Conservation (phyloP, 2,329 filamentous ascomycete genomes). For the Paracoccidioides lutzii region DNA sequence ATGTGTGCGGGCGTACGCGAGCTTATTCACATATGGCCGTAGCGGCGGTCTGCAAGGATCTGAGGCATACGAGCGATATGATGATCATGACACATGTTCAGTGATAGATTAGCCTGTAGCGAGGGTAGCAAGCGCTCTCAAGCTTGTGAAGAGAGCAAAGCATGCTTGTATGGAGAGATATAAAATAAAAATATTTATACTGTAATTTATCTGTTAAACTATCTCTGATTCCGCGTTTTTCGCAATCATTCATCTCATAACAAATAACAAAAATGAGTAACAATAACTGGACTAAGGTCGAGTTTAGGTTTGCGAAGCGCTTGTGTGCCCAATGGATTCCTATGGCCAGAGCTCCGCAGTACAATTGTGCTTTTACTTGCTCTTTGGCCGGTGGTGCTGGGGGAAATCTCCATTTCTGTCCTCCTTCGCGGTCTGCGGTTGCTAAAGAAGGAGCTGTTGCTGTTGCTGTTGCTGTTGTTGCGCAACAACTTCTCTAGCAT, state of each 20-base stretch:
- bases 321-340: neutral
- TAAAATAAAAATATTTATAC: too few species aligned
- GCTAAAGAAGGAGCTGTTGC: conserved; percentile 3
- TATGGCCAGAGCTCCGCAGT: neutral
- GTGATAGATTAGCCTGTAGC: too few species aligned
- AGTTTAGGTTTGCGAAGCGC: neutral
- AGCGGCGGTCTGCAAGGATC: too few species aligned
- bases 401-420: neutral
- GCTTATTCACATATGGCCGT: too few species aligned
- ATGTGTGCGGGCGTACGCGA: too few species aligned
- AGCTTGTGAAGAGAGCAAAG: too few species aligned
- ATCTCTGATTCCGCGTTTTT: neutral
- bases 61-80: too few species aligned
- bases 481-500: conserved; percentile 74
- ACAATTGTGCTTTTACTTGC: neutral
- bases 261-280: neutral
- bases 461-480: conserved; percentile 37
- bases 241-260: neutral
- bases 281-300: neutral
- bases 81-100: too few species aligned
- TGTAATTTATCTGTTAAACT: too few species aligned
- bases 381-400: neutral
- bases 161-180: too few species aligned
- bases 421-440: neutral
- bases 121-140: too few species aligned